Conservation (phyloP, 2,329 filamentous ascomycete species). For the Cordyceps farinosa region DNA sequence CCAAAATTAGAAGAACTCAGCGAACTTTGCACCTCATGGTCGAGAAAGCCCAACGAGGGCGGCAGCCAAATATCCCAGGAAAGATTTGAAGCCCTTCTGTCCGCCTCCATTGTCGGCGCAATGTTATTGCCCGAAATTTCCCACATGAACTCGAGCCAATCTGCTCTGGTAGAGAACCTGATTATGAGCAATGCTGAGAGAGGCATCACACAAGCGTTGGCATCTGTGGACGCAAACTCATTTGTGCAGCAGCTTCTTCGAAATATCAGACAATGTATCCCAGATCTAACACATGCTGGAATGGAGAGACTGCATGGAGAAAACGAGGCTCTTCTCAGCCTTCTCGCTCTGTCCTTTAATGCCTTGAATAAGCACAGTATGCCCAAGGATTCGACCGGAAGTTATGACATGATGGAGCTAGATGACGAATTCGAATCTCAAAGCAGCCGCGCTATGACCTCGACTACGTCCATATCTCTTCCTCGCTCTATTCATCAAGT, state of each 20-base stretch:
- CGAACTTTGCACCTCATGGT: constrained; percentile 47
- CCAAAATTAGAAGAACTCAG: constrained; percentile 50
- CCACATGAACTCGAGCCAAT: constrained; percentile 45
- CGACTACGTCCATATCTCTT: constrained; percentile 37
- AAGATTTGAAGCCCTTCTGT: constrained; percentile 50
- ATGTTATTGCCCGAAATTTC: constrained; percentile 47
- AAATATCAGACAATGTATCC: constrained; percentile 45
- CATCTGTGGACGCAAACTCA: constrained; percentile 42
- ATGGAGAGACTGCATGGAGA: constrained; percentile 38
- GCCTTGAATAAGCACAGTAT: constrained; percentile 30
- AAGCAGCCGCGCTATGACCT: constrained; percentile 43
- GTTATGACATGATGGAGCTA: constrained; percentile 60
- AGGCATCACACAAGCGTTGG: constrained; percentile 38
- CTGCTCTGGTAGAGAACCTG: constrained; percentile 44
- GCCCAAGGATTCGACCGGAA: constrained; percentile 33
- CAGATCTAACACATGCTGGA: constrained; percentile 37
- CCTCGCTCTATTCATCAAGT: constrained; percentile 46
- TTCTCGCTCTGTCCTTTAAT: constrained; percentile 41
- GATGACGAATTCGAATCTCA: constrained; percentile 64
- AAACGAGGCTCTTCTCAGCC: constrained; percentile 38
- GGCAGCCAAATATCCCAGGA: constrained; percentile 49
- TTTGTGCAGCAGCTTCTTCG: constrained; percentile 47
- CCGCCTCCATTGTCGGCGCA: constrained; percentile 43
- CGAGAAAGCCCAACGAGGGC: constrained; percentile 41
- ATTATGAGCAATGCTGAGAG: constrained; percentile 41